Base-by-base conservation (phyloP, 1,139 yeast genomes). In the Yamadazyma pseudoaaseri region DNA sequence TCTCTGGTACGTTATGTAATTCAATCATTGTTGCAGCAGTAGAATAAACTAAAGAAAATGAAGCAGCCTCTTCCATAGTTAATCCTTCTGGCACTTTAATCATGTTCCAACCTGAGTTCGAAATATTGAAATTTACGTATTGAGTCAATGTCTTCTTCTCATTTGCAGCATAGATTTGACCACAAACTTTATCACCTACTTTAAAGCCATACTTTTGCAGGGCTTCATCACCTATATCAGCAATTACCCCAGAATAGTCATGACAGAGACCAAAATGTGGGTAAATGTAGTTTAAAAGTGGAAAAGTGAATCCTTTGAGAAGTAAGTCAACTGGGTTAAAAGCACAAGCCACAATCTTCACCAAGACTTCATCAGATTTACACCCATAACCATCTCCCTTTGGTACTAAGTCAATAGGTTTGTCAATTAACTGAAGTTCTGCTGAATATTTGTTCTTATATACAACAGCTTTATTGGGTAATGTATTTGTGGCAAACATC, bases 271-370 rank as follows among this genome's bases (percentile, higher is more conserved):
- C 87, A 24, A 37, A 35, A 27, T 37, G 27, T 8, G 24, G 7
- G 13, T 12, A 12, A n/a, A 26, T 17, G 10, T 25, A 27, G 26
- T 33, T 21, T 43, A 48, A 57, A 48, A 42, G 51, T 26, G 49
- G 61, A 36, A 58, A 58, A 48, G 37, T 62, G 3, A 49, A 50
- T 38, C 69, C 62, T 47, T 68, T 63, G 30, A 81, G 48, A 35
- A 80, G 61, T 34, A 74, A 42, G 53, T 86, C 95, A 28, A 83
- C 67, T 0, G 95, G 94, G 48, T 84, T 86, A 33, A 83, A 59
- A 0, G 83, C 73, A 1, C 79, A 81, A 12, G 77, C 69, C 25
- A 62, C 64, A 16, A 82, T 76, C 47, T 80, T 76, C 17, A 86
- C 68, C 16, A 85, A 65, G 5, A 83, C 52, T 37, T 76, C 67